Conservation (phyloP, 495 filamentous ascomycete genomes). For the Annulohypoxylon bovei region DNA sequence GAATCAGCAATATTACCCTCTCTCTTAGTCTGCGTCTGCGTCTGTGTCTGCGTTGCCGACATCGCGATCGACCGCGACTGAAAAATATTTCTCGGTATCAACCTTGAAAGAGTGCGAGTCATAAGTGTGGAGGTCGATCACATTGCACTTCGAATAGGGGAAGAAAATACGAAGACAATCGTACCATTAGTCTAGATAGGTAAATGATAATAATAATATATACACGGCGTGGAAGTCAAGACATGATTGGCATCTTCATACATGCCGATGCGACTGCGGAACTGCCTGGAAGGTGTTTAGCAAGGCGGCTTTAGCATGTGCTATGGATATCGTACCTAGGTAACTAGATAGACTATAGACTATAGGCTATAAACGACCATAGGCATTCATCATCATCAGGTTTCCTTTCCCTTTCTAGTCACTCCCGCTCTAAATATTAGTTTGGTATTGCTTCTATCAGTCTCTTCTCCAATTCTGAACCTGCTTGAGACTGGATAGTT, state of each 20-base stretch:
- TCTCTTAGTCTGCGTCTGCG: conserved; percentile 44
- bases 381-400: not conserved
- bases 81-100: not conserved
- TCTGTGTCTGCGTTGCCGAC: conserved; percentile 18
- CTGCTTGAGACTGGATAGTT: not conserved
- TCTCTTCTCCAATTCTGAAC: not conserved
- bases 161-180: not conserved
- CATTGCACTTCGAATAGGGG: not conserved
- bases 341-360: not conserved
- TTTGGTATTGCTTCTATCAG: not conserved
- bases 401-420: not conserved
- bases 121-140: not conserved
- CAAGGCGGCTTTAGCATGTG: not conserved
- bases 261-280: not conserved
- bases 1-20: conserved; percentile 84
- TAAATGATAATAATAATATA: not conserved
- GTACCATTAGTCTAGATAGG: not conserved
- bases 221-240: conserved; percentile 20
- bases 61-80: conserved; percentile 27
- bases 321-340: not conserved
- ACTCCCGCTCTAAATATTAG: not conserved
- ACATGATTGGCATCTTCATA: not conserved
- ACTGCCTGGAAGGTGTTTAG: not conserved
- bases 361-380: not conserved
- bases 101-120: conserved; percentile 8